These are phyloP conservation scores for Heteromeles arbutifolia DNA, from an alignment of 306 rosid genomes.

Conservation along the genomic window DNA sequence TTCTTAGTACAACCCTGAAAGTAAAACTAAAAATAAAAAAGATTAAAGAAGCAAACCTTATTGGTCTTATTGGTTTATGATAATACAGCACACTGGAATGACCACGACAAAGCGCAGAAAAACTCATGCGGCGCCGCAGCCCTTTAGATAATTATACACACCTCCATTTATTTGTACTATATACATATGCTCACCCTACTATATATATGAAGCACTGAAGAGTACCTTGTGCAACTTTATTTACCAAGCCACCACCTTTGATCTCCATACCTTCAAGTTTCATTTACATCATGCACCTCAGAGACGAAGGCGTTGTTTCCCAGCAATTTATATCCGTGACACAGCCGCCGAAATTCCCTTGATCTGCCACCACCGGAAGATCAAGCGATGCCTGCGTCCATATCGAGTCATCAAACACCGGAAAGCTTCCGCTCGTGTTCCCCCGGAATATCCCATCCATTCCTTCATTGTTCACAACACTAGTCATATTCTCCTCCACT, in stretches of 20 bases:
- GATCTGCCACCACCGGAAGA: too few species aligned
- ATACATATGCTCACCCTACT: background rate
- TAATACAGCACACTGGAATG: background rate
- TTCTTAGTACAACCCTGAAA: too few species aligned
- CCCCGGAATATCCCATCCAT: too few species aligned
- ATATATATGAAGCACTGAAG: background rate
- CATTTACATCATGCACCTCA: constrained; percentile 49
- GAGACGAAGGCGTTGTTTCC: constrained; percentile 38
- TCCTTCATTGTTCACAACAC: too few species aligned
- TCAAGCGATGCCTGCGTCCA: too few species aligned
- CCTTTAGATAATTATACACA: background rate
- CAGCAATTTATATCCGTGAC: too few species aligned
- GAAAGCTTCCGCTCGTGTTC: too few species aligned
- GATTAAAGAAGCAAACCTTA: too few species aligned
- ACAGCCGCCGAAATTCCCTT: too few species aligned
- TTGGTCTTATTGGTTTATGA: background rate
- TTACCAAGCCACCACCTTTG: background rate
- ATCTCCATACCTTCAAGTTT: background rate
- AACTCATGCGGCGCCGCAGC: background rate
- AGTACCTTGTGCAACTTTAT: background rate
- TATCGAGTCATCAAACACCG: too few species aligned
- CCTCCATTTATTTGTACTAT: background rate
- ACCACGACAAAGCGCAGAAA: background rate
- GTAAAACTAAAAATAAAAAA: too few species aligned
- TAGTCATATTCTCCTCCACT: too few species aligned